A percentile compares a stretch with the other conserved stretches of the same genome.
These are phyloP conservation scores for Calonectria leucothoes DNA, from an alignment of 2,329 filamentous ascomycete species.

Conservation along the genomic window DNA sequence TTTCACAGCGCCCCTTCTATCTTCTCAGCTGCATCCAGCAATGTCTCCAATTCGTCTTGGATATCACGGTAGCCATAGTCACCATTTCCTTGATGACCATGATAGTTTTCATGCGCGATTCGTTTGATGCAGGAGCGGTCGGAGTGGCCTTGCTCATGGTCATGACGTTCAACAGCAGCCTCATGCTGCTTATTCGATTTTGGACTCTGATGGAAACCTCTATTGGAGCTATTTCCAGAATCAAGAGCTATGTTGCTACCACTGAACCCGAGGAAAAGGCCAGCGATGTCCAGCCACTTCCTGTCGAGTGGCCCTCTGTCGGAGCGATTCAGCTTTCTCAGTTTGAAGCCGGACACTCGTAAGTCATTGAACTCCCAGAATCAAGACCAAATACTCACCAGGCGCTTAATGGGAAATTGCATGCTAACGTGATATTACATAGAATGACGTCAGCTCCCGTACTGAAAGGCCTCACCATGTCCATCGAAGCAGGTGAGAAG, in stretches of 20 bases:
- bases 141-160: neutral
- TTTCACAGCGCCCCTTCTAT: neutral
- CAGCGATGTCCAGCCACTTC: neutral
- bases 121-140: neutral
- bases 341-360: neutral
- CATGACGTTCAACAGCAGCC: neutral
- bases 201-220: neutral
- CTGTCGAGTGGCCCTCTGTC: neutral
- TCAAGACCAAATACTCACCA: no score
- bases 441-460: neutral
- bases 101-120: neutral
- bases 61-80: neutral
- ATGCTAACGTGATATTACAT: neutral
- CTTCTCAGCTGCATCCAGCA: neutral
- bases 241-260: neutral
- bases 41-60: neutral
- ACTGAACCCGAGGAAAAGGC: neutral
- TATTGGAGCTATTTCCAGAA: neutral
- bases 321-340: neutral
- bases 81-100: neutral
- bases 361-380: neutral
- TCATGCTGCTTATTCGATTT: neutral
- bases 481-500: neutral
- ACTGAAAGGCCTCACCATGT: neutral
- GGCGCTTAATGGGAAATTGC: no score